phyloP scores from a whole-genome alignment of 345 rosid genomes.

The Camelina neglecta region DNA sequence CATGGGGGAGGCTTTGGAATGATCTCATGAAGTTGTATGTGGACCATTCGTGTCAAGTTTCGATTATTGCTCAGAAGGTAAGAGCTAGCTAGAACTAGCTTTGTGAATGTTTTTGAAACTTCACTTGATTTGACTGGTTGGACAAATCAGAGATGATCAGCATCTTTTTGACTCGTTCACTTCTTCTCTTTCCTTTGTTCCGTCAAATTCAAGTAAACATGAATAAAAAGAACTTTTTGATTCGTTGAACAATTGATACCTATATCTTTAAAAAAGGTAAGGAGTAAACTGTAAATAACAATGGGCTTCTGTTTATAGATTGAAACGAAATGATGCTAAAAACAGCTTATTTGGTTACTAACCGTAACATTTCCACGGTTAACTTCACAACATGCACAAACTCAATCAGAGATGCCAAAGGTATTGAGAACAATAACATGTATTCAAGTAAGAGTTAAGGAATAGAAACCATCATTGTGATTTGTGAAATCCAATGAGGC shows the following conservation, averaged over 20 bases:
- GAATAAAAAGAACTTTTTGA: constrained; percentile 28
- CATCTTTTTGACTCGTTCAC: not conserved
- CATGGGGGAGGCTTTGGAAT: not conserved
- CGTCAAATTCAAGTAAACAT: constrained; percentile 13
- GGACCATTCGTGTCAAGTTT: constrained; percentile 6
- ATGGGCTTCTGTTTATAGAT: not conserved
- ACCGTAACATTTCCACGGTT: not conserved
- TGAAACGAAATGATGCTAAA: not conserved
- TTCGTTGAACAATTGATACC: not conserved
- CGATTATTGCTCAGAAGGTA: not conserved
- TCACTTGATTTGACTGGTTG: constrained; percentile 12
- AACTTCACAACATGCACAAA: not conserved
- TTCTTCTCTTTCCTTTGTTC: not conserved
- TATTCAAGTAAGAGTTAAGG: constrained; percentile 5
- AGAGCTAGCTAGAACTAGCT: constrained; percentile 47
- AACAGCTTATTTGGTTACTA: not conserved
- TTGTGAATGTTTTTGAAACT: not conserved
- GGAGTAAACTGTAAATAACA: not conserved
- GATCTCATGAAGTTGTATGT: constrained; percentile 1
- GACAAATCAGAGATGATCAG: constrained; percentile 2
- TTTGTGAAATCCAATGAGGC: not conserved
- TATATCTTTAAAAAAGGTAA: not conserved
- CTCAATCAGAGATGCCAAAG: not conserved
- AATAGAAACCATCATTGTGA: not conserved
- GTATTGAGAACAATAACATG: not conserved